Conservation (phyloP, 164 flowering plant species). For the Magnolia kwangsiensis region DNA sequence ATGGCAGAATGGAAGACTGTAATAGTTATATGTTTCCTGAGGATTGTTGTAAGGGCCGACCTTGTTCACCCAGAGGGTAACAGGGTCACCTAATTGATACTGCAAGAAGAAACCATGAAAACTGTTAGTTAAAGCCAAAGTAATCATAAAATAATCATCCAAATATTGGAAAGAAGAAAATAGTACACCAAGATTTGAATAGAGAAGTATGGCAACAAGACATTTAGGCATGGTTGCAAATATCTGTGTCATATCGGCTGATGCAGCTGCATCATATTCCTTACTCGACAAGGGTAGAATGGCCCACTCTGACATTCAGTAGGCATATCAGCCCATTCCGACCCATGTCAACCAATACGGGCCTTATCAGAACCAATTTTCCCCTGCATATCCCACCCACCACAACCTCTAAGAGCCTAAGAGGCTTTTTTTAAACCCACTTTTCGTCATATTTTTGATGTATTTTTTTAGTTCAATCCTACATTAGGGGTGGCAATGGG, state of each 20-base stretch:
- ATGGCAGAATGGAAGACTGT: conserved; percentile 90
- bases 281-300: background rate
- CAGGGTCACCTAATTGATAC: conserved; percentile 70
- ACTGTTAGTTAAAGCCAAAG: background rate
- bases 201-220: background rate
- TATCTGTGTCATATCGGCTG: too few species aligned
- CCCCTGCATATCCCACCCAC: background rate
- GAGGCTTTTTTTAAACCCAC: background rate
- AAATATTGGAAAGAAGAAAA: background rate
- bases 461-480: too few species aligned
- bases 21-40: conserved; percentile 95
- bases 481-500: too few species aligned
- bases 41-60: conserved; percentile 99
- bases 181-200: conserved; percentile 7
- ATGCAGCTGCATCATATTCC: background rate
- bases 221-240: background rate
- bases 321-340: background rate
- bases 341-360: background rate
- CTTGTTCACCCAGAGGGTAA: conserved; percentile 94
- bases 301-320: background rate
- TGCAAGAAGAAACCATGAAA: conserved; percentile 29
- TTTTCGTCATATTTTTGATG: background rate
- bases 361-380: background rate
- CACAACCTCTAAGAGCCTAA: background rate
- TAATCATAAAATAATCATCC: background rate